Evolutionary conservation across 306 rosid species (phyloP).

Genomic region (Fragaria iinumae): DNA sequence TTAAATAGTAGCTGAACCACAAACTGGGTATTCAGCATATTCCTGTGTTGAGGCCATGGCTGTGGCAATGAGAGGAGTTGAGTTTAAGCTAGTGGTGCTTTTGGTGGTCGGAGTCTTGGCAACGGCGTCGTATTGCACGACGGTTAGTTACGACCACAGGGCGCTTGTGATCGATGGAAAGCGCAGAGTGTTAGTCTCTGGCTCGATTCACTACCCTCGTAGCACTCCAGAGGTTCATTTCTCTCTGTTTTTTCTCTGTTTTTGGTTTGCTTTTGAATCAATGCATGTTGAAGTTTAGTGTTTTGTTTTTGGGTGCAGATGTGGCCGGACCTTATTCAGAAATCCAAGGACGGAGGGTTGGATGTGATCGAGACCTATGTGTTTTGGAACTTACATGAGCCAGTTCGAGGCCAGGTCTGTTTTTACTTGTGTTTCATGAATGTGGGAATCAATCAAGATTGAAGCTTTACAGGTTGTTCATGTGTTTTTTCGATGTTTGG

Average conservation of each 20-base stretch:
- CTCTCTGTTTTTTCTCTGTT: background rate
- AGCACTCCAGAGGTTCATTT: conserved; percentile 75
- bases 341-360: conserved; percentile 90
- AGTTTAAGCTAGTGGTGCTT: conserved; percentile 25
- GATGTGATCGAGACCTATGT: conserved; percentile 92
- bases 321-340: conserved; percentile 95
- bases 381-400: conserved; percentile 90
- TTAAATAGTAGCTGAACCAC: background rate
- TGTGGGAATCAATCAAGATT: background rate
- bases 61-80: conserved; percentile 36
- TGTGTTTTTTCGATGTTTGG: background rate
- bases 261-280: background rate
- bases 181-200: conserved; percentile 71
- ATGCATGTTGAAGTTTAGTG: background rate
- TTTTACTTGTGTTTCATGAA: conserved; percentile 16
- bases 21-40: background rate
- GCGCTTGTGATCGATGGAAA: conserved; percentile 81
- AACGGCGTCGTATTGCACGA: conserved; percentile 39
- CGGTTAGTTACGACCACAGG: conserved; percentile 79
- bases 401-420: conserved; percentile 71
- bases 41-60: background rate
- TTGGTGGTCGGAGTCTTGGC: conserved; percentile 43
- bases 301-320: conserved; percentile 44
- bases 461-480: background rate
- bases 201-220: conserved; percentile 96